These are phyloP conservation scores for Pichia sp. DNA, from an alignment of 1,139 yeast genomes.

Conservation along the genomic window DNA sequence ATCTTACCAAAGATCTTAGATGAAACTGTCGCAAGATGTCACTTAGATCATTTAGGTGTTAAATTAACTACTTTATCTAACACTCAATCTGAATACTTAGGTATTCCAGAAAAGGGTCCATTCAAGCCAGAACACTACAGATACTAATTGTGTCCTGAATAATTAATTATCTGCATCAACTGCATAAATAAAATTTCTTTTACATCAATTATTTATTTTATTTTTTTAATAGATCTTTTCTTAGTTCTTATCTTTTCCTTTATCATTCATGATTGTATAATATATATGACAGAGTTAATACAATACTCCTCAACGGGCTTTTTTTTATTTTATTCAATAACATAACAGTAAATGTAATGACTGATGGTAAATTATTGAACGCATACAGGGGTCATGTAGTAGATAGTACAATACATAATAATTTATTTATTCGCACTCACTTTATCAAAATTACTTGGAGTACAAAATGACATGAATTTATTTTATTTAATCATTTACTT, in stretches of 20 bases:
- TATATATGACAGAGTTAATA: constrained; percentile 14
- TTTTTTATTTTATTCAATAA: no score
- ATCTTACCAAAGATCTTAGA: constrained; percentile 97
- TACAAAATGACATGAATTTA: no score
- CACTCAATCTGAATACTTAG: constrained; percentile 93
- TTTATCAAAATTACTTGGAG: no score
- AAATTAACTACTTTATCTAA: constrained; percentile 71
- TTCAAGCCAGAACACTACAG: constrained; percentile 98
- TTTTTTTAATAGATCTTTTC: constrained; percentile 7
- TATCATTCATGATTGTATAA: constrained; percentile 16
- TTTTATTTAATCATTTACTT: no score
- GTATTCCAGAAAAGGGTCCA: constrained; percentile 92
- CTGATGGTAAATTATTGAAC: no score
- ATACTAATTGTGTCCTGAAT: constrained; percentile 50
- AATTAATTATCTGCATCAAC: constrained; percentile 25
- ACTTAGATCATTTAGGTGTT: constrained; percentile 93
- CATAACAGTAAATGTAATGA: no score
- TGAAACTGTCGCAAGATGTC: constrained; percentile 98
- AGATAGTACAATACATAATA: no score
- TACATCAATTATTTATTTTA: background rate
- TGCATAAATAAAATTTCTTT: constrained; percentile 18
- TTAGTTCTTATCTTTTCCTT: constrained; percentile 9
- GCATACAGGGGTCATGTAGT: no score
- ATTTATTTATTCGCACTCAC: no score
- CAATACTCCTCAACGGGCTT: constrained; percentile 30